A percentile compares a stretch with the other conserved stretches of the same genome.
phyloP scores from a whole-genome alignment of 2,329 filamentous ascomycete genomes.

The Ophiostoma montium region DNA sequence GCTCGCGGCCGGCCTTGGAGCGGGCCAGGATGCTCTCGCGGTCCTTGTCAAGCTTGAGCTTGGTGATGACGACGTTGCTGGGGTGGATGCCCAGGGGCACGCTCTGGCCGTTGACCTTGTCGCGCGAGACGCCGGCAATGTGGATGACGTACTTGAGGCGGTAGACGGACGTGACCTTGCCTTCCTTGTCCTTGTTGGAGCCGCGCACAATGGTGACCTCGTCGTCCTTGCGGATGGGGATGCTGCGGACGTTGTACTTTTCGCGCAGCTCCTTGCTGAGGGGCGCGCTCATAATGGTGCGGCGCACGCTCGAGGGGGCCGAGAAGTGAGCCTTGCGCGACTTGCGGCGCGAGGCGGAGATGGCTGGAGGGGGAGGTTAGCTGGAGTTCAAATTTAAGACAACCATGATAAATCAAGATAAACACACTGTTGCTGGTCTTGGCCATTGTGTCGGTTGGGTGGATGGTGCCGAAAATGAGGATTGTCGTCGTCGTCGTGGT shows the following conservation, averaged over 20 bases:
- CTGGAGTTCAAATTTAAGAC: slow-evolving; percentile 12
- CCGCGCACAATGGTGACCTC: slow-evolving; percentile 89
- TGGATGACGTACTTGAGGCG: slow-evolving; percentile 96
- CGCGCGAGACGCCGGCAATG: slow-evolving; percentile 89
- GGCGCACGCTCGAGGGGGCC: slow-evolving; percentile 86
- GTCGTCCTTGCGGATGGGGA: slow-evolving; percentile 96
- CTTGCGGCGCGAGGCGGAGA: slow-evolving; percentile 88
- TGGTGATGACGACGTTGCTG: slow-evolving; percentile 96
- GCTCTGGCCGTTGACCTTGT: slow-evolving; percentile 94
- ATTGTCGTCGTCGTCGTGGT: slow-evolving; percentile 6
- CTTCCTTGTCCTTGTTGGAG: slow-evolving; percentile 92
- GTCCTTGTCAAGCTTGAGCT: slow-evolving; percentile 97
- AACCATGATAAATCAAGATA: neutral
- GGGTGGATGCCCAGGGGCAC: slow-evolving; percentile 90
- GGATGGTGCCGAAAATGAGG: slow-evolving; percentile 1
- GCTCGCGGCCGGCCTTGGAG: slow-evolving; percentile 68
- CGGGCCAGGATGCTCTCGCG: slow-evolving; percentile 78
- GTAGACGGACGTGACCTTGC: slow-evolving; percentile 96
- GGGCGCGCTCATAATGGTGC: slow-evolving; percentile 92
- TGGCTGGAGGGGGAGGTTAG: slow-evolving; percentile 25
- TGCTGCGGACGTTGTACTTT: slow-evolving; percentile 97
- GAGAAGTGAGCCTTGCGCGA: slow-evolving; percentile 97
- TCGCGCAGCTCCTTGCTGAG: slow-evolving; percentile 94
- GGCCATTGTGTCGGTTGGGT: slow-evolving; percentile 11
- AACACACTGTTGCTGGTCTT: slow-evolving; percentile 14